Conservation (phyloP, 179 eudicot genomes). For the Drosera spatulata region DNA sequence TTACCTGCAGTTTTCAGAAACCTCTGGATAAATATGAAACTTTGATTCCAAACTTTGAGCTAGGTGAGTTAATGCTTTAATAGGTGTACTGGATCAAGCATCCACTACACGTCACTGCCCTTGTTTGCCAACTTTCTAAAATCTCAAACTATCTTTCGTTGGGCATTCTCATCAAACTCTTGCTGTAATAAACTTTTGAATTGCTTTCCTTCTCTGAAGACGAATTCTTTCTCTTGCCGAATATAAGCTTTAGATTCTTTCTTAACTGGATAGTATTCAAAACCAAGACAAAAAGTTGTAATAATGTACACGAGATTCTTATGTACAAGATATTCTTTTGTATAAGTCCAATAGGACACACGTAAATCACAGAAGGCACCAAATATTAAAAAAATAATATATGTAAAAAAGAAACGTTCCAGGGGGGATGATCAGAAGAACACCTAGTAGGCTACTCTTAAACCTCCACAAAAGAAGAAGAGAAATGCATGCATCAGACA, state of each 20-base stretch:
- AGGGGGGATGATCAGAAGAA: too few relatives aligned
- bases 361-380: neutral
- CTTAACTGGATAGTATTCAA: constrained; percentile 79
- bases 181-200: constrained; percentile 32
- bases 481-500: too few relatives aligned
- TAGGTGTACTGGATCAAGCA: constrained; percentile 37
- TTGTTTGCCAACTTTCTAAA: constrained; percentile 43
- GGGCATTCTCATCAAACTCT: constrained; percentile 38
- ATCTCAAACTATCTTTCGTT: constrained; percentile 50
- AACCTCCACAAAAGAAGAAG: neutral
- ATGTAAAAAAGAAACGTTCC: neutral
- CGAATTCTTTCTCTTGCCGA: constrained; percentile 65
- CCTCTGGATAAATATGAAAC: constrained; percentile 46
- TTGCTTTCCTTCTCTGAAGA: constrained; percentile 43
- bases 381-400: neutral
- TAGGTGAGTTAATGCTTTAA: constrained; percentile 32
- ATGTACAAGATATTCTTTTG: constrained; percentile 1
- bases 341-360: neutral
- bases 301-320: constrained; percentile 13
- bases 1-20: constrained; percentile 68
- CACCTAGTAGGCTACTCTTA: neutral
- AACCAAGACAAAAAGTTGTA: constrained; percentile 31
- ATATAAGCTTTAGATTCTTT: constrained; percentile 75
- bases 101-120: constrained; percentile 48
- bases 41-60: constrained; percentile 31